These are phyloP conservation scores for Acorus calamus DNA, from an alignment of 106 monocot genomes.

Conservation along the genomic window DNA sequence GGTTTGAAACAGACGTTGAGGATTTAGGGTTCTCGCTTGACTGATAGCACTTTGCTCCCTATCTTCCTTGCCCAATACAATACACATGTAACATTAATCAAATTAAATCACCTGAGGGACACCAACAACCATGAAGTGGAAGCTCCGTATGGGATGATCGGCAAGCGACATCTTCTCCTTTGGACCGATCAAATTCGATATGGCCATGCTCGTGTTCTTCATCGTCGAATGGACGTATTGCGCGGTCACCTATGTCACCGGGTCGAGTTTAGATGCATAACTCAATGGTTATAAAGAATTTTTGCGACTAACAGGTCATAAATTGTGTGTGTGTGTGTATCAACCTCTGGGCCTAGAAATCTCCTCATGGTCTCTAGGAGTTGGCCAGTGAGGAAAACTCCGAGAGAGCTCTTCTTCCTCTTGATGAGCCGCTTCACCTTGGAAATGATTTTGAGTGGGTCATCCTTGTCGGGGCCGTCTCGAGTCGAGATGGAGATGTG, in stretches of 20 bases:
- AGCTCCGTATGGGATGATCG: not conserved
- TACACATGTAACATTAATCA: no score
- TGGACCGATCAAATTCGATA: conserved; percentile 2
- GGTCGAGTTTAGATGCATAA: no score
- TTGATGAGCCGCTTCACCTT: not conserved
- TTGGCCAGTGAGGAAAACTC: not conserved
- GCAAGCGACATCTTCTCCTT: not conserved
- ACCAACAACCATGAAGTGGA: not conserved
- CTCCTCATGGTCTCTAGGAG: not conserved
- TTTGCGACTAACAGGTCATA: no score
- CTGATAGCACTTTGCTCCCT: no score
- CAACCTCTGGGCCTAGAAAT: not conserved
- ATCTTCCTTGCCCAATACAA: no score
- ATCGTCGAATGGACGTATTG: not conserved
- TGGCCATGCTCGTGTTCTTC: conserved; percentile 1
- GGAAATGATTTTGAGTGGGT: not conserved
- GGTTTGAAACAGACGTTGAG: no score
- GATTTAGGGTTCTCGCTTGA: no score
- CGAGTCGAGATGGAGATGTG: no score
- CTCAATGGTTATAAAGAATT: no score
- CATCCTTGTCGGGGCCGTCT: no score
- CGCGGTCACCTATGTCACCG: not conserved
- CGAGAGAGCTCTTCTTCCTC: not conserved
- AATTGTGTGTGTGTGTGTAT: no score
- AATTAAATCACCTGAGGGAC: not conserved